These are phyloP conservation scores for Phytophthora fragariaefolia DNA, from an alignment of 352 stramenopile genomes.

Conservation along the genomic window DNA sequence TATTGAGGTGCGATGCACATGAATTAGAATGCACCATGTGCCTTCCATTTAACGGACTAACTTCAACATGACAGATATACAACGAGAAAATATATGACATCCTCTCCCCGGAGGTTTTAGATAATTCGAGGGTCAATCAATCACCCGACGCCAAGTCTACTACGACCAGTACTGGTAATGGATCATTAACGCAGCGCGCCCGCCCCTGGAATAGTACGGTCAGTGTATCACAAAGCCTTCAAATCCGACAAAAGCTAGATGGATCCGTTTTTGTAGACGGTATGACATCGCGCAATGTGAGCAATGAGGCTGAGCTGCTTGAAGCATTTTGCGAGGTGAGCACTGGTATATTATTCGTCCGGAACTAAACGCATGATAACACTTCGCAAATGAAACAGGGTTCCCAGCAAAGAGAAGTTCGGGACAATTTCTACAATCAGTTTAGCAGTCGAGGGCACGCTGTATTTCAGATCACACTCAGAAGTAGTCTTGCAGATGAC, in stretches of 20 bases:
- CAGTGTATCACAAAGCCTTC: slow-evolving; percentile 42
- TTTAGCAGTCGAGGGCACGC: slow-evolving; percentile 73
- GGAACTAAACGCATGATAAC: neutral
- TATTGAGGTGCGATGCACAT: slow-evolving; percentile 49
- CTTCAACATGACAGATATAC: slow-evolving; percentile 55
- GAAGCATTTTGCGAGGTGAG: slow-evolving; percentile 67
- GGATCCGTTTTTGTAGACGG: slow-evolving; percentile 75
- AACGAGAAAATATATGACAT: slow-evolving; percentile 86
- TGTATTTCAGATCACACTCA: slow-evolving; percentile 75
- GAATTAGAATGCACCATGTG: neutral
- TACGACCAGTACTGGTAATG: slow-evolving; percentile 18
- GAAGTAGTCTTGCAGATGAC: slow-evolving; percentile 37
- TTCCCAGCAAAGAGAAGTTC: slow-evolving; percentile 68
- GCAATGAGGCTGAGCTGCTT: slow-evolving; percentile 52
- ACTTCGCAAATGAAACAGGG: slow-evolving; percentile 37
- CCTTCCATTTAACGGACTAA: neutral
- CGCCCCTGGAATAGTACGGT: slow-evolving; percentile 67
- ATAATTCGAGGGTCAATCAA: slow-evolving; percentile 16
- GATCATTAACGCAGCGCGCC: slow-evolving; percentile 34
- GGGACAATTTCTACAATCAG: slow-evolving; percentile 80
- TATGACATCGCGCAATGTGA: slow-evolving; percentile 62
- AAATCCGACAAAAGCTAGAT: slow-evolving; percentile 71
- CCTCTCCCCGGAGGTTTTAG: slow-evolving; percentile 37
- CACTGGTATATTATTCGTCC: neutral
- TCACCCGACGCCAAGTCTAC: slow-evolving; percentile 21